Conservation (phyloP, 176 grass and related monocot genomes). For the Bothriochloa decipiens region DNA sequence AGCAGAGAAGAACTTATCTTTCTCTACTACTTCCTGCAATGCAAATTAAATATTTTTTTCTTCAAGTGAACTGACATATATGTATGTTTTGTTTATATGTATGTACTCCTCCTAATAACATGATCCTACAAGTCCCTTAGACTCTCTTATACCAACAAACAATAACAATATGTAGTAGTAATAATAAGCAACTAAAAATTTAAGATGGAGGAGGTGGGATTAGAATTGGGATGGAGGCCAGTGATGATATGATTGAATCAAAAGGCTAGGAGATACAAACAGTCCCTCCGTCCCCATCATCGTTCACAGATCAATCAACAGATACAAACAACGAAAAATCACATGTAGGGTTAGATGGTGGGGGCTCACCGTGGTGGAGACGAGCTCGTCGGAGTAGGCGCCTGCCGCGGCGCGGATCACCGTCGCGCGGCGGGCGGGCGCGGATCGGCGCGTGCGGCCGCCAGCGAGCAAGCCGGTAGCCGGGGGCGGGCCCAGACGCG, state of each 20-base stretch:
- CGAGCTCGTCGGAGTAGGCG: slow-evolving; percentile 90
- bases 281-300: slow-evolving; percentile 24
- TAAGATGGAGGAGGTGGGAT: slow-evolving; percentile 26
- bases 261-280: slow-evolving; percentile 43
- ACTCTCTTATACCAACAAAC: slow-evolving; percentile 46
- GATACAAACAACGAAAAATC: slow-evolving; percentile 8
- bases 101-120: slow-evolving; percentile 35
- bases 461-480: slow-evolving; percentile 37
- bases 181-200: slow-evolving; percentile 37
- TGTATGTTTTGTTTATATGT: slow-evolving; percentile 23
- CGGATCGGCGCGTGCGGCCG: slow-evolving; percentile 39
- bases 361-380: slow-evolving; percentile 84
- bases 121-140: slow-evolving; percentile 50
- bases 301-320: slow-evolving; percentile 44
- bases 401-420: slow-evolving; percentile 66
- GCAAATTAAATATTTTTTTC: slow-evolving; percentile 18
- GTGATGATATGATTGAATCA: slow-evolving; percentile 29
- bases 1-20: slow-evolving; percentile 34
- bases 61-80: slow-evolving; percentile 33
- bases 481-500: too few relatives aligned
- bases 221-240: slow-evolving; percentile 39
- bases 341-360: slow-evolving; percentile 20
- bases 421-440: slow-evolving; percentile 36
- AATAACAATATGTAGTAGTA: slow-evolving; percentile 31
- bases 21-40: slow-evolving; percentile 25